A percentile compares a stretch with the other conserved stretches of the same genome.
These are phyloP conservation scores for Byssochlamys sp. DNA, from an alignment of 2,329 filamentous ascomycete genomes.

Conservation along the genomic window DNA sequence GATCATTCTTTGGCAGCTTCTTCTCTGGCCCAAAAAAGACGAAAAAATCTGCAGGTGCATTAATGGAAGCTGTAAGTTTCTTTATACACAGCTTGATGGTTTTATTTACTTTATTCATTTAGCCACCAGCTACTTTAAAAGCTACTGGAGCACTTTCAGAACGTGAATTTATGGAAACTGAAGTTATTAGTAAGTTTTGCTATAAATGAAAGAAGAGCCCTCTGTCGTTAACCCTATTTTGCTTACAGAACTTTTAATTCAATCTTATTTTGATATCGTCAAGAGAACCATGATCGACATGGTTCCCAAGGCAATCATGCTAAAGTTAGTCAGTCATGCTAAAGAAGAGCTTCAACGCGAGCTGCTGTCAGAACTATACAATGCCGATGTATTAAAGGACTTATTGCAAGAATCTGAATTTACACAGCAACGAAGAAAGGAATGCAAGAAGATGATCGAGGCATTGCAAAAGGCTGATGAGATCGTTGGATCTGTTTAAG, in stretches of 20 bases:
- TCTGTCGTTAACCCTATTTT: constrained; percentile 11
- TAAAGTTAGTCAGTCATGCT: constrained; percentile 85
- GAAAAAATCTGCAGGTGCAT: constrained; percentile 99
- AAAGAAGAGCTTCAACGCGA: constrained; percentile 95
- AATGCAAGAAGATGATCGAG: too few species aligned
- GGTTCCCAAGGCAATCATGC: constrained; percentile 99
- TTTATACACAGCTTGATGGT: too few species aligned
- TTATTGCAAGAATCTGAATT: too few species aligned
- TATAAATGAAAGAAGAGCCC: too few species aligned
- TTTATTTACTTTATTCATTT: too few species aligned
- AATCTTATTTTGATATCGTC: constrained; percentile 96
- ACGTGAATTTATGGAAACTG: constrained; percentile 88
- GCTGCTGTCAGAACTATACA: constrained; percentile 87
- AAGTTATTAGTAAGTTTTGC: constrained; percentile 74
- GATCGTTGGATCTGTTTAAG: too few species aligned
- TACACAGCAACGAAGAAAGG: too few species aligned
- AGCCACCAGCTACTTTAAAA: constrained; percentile 85
- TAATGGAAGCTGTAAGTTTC: constrained; percentile 94
- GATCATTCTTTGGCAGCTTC: constrained; percentile 97
- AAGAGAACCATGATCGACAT: constrained; percentile 98
- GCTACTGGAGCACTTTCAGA: constrained; percentile 88
- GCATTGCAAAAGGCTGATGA: too few species aligned
- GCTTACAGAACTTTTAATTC: constrained; percentile 78
- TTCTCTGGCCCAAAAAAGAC: constrained; percentile 99
- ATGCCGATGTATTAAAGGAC: too few species aligned